A percentile compares a stretch with the other conserved stretches of the same genome.
These are phyloP conservation scores for Silene noctiflora DNA, from an alignment of 179 eudicot species.

Conservation along the genomic window DNA sequence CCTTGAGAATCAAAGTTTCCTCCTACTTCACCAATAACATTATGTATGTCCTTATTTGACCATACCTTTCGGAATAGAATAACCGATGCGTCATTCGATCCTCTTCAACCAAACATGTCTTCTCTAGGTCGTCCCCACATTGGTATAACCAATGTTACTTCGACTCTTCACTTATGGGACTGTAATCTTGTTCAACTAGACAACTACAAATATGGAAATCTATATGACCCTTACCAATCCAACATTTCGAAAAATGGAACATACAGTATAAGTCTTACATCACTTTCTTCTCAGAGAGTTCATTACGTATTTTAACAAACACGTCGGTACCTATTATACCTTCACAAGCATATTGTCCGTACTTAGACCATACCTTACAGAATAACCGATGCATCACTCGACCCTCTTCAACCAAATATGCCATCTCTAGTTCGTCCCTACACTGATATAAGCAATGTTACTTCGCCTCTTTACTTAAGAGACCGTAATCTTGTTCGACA, in stretches of 20 bases:
- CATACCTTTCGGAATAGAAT: slow-evolving; percentile 1
- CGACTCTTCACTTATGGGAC: background rate
- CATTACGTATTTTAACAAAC: no score
- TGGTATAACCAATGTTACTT: background rate
- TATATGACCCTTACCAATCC: background rate
- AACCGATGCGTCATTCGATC: background rate
- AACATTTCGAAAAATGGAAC: no score
- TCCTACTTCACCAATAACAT: slow-evolving; percentile 30
- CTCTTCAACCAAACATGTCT: background rate
- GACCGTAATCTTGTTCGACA: background rate
- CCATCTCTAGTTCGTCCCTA: background rate
- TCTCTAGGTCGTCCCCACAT: background rate
- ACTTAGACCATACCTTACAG: background rate
- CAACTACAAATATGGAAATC: background rate
- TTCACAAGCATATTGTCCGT: no score
- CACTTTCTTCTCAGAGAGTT: no score
- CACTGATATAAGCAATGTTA: background rate
- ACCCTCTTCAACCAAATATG: background rate
- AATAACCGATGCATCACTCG: background rate
- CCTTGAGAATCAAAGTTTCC: slow-evolving; percentile 23
- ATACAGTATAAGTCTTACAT: no score
- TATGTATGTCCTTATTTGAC: slow-evolving; percentile 21
- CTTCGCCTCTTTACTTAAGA: background rate
- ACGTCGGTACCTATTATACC: no score
- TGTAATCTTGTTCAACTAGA: background rate